phyloP scores from a whole-genome alignment of 257 asterid species.

The Galeopsis tetrahit region DNA sequence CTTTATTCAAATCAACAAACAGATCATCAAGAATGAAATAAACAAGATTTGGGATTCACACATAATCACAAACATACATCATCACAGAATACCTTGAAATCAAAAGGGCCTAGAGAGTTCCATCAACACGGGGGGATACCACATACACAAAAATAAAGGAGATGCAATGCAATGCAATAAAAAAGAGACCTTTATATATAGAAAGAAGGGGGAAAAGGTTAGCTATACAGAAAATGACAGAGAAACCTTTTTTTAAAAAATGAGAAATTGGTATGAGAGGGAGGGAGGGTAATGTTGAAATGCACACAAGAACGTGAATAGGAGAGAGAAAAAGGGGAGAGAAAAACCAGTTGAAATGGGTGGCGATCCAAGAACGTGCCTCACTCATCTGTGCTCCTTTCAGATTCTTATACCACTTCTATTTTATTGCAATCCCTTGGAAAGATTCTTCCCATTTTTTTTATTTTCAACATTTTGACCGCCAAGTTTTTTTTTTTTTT shows the following conservation, averaged over 20 bases:
- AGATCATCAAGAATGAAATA: slow-evolving; percentile 16
- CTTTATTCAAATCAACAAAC: slow-evolving; percentile 11
- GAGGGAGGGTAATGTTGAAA: slow-evolving; percentile 18
- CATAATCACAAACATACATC: not conserved
- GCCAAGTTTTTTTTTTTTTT: not conserved
- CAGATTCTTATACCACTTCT: not conserved
- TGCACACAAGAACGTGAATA: slow-evolving; percentile 33
- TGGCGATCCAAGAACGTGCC: slow-evolving; percentile 65
- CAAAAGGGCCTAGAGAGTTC: slow-evolving; percentile 28
- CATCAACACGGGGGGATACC: slow-evolving; percentile 8
- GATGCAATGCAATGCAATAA: slow-evolving; percentile 48
- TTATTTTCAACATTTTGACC: not conserved
- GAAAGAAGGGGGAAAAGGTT: not conserved
- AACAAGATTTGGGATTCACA: not conserved
- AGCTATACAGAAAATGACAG: slow-evolving; percentile 29
- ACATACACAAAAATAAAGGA: slow-evolving; percentile 5
- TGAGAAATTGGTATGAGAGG: not conserved
- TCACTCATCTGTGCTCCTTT: slow-evolving; percentile 44
- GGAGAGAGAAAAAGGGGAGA: slow-evolving; percentile 28
- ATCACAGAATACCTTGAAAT: slow-evolving; percentile 34
- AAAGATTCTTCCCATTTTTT: slow-evolving; percentile 26
- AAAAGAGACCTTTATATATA: slow-evolving; percentile 33
- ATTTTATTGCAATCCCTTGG: slow-evolving; percentile 23
- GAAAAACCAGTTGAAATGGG: slow-evolving; percentile 52
- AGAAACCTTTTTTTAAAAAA: slow-evolving; percentile 13